Evolutionary conservation across 345 rosid genomes (phyloP).

Genomic region (Salix arbutifolia): DNA sequence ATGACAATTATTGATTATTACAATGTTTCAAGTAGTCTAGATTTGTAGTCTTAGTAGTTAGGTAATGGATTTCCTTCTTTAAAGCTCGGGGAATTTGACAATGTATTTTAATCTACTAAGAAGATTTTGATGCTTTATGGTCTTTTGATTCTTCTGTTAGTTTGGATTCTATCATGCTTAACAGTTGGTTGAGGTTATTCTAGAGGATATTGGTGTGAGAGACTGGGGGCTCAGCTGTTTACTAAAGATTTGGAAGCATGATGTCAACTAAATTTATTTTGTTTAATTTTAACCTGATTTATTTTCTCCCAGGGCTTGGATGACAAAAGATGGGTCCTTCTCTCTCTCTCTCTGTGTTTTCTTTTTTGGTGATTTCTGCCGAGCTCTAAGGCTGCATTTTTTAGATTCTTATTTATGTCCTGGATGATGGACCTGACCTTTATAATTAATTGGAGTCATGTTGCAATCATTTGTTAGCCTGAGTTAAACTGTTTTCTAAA

Average conservation of each 20-base stretch:
- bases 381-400: neutral
- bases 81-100: neutral
- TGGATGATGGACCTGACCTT: neutral
- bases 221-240: neutral
- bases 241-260: neutral
- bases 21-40: neutral
- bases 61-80: neutral
- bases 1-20: neutral
- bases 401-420: neutral
- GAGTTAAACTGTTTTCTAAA: neutral
- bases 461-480: constrained; percentile 1
- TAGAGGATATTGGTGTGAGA: neutral
- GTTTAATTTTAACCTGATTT: neutral
- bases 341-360: neutral
- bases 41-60: neutral
- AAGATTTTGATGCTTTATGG: neutral
- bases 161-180: neutral
- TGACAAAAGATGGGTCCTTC: neutral
- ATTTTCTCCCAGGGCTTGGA: neutral
- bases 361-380: neutral
- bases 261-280: neutral
- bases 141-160: neutral
- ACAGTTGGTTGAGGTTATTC: neutral
- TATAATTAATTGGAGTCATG: neutral
- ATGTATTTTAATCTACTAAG: neutral